Evolutionary conservation across 2,329 filamentous ascomycete genomes (phyloP), one percentile per base, ranked within the genome.

Genomic region (Hymenoscyphus scutula): DNA sequence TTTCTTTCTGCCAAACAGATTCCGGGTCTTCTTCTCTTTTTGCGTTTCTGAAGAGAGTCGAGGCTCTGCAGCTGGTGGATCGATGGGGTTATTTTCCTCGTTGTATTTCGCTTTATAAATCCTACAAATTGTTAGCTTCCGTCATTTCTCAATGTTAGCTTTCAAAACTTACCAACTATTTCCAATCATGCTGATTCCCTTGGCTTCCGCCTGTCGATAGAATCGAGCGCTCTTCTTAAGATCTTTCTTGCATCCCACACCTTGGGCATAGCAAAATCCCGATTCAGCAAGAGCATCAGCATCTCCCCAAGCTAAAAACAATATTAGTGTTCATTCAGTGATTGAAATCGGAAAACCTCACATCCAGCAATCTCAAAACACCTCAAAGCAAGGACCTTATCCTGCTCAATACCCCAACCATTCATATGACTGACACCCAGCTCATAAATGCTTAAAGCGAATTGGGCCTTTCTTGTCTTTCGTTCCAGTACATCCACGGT

Each of bases 391-490:
- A 98, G 82, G 5, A 84, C 78, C 75, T 95, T 96, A 74, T 99
- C 95, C 76, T 96, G 92, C 69, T 94, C 87, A 45, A 96, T 96
- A 17, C 95, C 95, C 95, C 95, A 99, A 5, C 95, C 95, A 71
- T 99, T 97, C 86, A 97, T 92, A 74, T 98, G 94, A 74, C 92
- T 96, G 29, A 97, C 92, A 3, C 95, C 95, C 27, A 99, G 82
- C 77, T 99, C 95, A 71, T 99, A 99, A 60, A 98, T 93, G 71
- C 92, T 95, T 53, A 98, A 82, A 0, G 94, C 95, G 75, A 98
- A 97, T 72, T 98, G 94, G 11, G 93, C 93, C 72, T 92, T 92
- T 66, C 92, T 88, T 5, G 91, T 89, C 76, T 93, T 95, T 69
- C 86, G 85, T 74, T 94, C 91, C 30, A 85, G 72, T 6, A 86